A percentile compares a stretch with the other conserved stretches of the same genome.
phyloP scores from a whole-genome alignment of 1,284 basidiomycete species.

The Vanrija pseudolonga region DNA sequence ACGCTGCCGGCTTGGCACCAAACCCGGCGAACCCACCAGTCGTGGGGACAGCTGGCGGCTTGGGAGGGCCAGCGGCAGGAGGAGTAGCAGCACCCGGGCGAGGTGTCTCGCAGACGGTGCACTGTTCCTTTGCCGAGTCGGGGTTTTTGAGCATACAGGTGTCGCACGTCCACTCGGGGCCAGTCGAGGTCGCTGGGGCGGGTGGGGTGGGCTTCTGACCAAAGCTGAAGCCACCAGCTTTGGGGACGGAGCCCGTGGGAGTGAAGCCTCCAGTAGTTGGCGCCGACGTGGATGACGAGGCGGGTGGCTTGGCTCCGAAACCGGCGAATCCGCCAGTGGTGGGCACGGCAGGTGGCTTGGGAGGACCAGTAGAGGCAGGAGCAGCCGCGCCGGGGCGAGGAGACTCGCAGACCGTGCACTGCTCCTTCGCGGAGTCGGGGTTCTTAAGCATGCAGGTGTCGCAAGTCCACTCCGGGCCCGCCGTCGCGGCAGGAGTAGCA shows the following conservation, averaged over 20 bases:
- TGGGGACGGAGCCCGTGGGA: background rate
- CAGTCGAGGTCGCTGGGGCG: background rate
- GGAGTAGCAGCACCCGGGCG: constrained; percentile 20
- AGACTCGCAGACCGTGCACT: constrained; percentile 58
- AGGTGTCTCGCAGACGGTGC: constrained; percentile 55
- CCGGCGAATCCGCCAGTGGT: background rate
- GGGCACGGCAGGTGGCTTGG: background rate
- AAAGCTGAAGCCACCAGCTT: constrained; percentile 4
- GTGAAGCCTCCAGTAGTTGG: background rate
- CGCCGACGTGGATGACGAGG: background rate
- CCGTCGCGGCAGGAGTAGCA: background rate
- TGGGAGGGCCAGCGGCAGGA: background rate
- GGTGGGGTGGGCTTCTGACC: constrained; percentile 1
- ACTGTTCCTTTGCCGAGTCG: constrained; percentile 52
- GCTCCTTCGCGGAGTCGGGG: constrained; percentile 48
- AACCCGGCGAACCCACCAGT: constrained; percentile 1
- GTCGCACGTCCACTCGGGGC: constrained; percentile 53
- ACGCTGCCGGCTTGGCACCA: background rate
- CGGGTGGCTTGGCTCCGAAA: background rate
- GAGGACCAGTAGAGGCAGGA: background rate
- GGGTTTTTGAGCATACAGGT: constrained; percentile 55
- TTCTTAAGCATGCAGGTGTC: constrained; percentile 54
- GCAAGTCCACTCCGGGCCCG: constrained; percentile 52
- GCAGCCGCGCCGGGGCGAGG: constrained; percentile 37
- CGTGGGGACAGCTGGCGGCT: background rate